Conservation (phyloP, 2,329 filamentous ascomycete genomes). For the Exophiala oligosperma region DNA sequence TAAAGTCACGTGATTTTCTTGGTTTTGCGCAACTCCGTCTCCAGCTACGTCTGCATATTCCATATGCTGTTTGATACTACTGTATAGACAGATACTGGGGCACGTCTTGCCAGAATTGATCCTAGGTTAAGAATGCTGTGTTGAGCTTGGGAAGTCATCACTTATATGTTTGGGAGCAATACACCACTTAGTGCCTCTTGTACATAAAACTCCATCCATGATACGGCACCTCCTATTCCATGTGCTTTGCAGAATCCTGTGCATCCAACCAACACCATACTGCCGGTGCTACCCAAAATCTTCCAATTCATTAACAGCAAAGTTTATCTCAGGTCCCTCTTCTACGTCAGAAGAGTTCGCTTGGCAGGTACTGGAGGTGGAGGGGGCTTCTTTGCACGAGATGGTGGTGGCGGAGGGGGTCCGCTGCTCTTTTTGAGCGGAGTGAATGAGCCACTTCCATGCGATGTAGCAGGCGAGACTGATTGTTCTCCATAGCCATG, state of each 20-base stretch:
- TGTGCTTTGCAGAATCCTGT: too few species aligned
- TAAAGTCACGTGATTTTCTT: not conserved
- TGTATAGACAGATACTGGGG: too few species aligned
- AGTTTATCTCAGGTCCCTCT: not conserved
- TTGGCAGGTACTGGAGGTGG: constrained; percentile 66
- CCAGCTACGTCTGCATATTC: too few species aligned
- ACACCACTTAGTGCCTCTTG: not conserved
- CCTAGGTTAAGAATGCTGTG: too few species aligned
- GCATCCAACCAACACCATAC: not conserved
- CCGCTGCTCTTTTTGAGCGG: constrained; percentile 49
- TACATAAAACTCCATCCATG: not conserved
- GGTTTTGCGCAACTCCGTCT: too few species aligned
- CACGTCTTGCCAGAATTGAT: too few species aligned
- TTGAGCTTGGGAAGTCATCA: too few species aligned
- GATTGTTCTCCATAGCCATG: constrained; percentile 50
- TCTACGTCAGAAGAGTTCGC: constrained; percentile 38
- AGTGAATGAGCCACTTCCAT: constrained; percentile 52
- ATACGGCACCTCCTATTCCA: not conserved
- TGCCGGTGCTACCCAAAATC: not conserved
- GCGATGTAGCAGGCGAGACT: constrained; percentile 55
- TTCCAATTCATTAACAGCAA: not conserved
- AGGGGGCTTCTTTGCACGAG: constrained; percentile 64
- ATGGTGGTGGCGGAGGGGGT: constrained; percentile 63
- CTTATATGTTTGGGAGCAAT: too few species aligned
- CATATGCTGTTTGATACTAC: too few species aligned